A percentile compares a stretch with the other conserved stretches of the same genome.
phyloP scores from a whole-genome alignment of 2,329 filamentous ascomycete genomes.

The Monosporascus sp. region DNA sequence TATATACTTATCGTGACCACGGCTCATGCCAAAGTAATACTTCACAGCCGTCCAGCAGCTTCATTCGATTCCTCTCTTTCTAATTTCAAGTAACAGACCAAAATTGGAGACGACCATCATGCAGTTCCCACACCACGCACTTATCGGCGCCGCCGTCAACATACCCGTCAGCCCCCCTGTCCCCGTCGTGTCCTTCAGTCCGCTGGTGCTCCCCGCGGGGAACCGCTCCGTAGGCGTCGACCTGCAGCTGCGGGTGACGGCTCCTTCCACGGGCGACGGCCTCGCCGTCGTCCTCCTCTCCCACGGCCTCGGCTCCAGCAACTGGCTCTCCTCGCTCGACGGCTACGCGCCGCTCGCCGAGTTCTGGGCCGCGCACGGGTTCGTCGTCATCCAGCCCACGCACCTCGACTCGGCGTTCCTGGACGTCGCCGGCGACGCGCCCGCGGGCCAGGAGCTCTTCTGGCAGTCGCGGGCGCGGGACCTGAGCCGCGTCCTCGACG shows the following conservation, averaged over 20 bases:
- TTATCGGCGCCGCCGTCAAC: conserved; percentile 23
- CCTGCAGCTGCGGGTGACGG: conserved; percentile 31
- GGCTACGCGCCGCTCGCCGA: conserved; percentile 36
- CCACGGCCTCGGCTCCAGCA: conserved; percentile 34
- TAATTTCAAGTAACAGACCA: too few species aligned
- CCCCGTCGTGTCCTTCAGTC: conserved; percentile 27
- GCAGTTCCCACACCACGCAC: conserved; percentile 11
- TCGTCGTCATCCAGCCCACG: conserved; percentile 38
- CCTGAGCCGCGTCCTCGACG: conserved; percentile 32
- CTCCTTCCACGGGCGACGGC: conserved; percentile 23
- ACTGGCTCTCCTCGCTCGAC: conserved; percentile 34
- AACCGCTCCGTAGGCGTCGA: conserved; percentile 22
- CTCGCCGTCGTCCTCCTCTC: conserved; percentile 36
- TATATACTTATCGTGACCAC: too few species aligned
- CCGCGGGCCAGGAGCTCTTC: conserved; percentile 22
- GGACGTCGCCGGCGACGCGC: conserved; percentile 9
- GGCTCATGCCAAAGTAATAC: too few species aligned
- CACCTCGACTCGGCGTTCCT: conserved; percentile 32
- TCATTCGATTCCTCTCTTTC: too few species aligned
- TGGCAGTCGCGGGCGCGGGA: conserved; percentile 30
- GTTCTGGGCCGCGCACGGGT: conserved; percentile 37
- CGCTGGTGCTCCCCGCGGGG: conserved; percentile 22
- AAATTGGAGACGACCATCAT: neutral
- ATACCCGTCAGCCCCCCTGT: conserved; percentile 27
- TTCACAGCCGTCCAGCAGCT: too few species aligned